phyloP scores from a whole-genome alignment of 495 filamentous ascomycete genomes.

The Penicillium dipodomyicola region DNA sequence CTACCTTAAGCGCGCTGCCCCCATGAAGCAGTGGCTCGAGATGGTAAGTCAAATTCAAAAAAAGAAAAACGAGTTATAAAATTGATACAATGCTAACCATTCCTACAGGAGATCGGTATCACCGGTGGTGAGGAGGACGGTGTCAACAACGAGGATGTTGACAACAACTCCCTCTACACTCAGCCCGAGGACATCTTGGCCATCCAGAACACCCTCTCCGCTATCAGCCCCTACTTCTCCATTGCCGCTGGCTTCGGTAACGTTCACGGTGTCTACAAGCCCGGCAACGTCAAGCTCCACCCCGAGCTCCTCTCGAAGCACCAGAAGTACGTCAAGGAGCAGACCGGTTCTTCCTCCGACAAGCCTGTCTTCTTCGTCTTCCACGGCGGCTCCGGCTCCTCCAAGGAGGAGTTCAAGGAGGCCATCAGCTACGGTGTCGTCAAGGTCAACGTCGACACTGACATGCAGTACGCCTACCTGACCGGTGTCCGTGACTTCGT shows the following conservation, averaged over 20 bases:
- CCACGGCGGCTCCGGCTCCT: slow-evolving; percentile 92
- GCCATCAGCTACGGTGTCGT: slow-evolving; percentile 92
- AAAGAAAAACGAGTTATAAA: background rate
- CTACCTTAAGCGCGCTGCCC: slow-evolving; percentile 86
- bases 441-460: slow-evolving; percentile 92
- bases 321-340: slow-evolving; percentile 82
- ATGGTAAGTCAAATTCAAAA: slow-evolving; percentile 62
- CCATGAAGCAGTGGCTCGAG: slow-evolving; percentile 98
- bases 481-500: slow-evolving; percentile 91
- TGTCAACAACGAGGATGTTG: slow-evolving; percentile 67
- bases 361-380: slow-evolving; percentile 99
- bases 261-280: slow-evolving; percentile 99
- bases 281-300: slow-evolving; percentile 93
- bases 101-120: slow-evolving; percentile 74
- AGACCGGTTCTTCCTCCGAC: slow-evolving; percentile 60
- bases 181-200: slow-evolving; percentile 92
- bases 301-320: slow-evolving; percentile 93
- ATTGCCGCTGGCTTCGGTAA: slow-evolving; percentile 99
- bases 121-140: slow-evolving; percentile 96
- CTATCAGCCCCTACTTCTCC: slow-evolving; percentile 91
- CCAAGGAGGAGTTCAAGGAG: slow-evolving; percentile 81
- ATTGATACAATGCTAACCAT: slow-evolving; percentile 10
- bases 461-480: slow-evolving; percentile 72
- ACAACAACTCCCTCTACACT: slow-evolving; percentile 96
- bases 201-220: slow-evolving; percentile 76